Evolutionary conservation across 2,329 filamentous ascomycete species (phyloP).

Genomic region (Pyricularia sp.): DNA sequence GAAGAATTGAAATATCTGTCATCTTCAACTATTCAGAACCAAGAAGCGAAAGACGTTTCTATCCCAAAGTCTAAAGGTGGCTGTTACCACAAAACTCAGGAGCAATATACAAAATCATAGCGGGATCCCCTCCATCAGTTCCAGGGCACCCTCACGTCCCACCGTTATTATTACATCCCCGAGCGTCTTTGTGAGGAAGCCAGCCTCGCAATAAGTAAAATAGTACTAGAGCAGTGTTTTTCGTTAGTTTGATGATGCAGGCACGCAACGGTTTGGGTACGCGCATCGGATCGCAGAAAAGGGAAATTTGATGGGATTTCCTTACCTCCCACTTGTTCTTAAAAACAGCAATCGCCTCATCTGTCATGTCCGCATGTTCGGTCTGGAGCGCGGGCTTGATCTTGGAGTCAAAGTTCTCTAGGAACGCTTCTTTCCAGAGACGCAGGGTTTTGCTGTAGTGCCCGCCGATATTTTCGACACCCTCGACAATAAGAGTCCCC

Average conservation of each 20-base stretch:
- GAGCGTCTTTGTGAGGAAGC: constrained; percentile 57
- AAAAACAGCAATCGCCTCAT: constrained; percentile 53
- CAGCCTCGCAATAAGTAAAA: constrained; percentile 63
- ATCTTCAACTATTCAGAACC: neutral
- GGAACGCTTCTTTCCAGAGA: constrained; percentile 55
- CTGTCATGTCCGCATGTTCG: constrained; percentile 45
- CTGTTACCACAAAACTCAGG: constrained; percentile 3
- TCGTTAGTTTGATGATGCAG: constrained; percentile 2
- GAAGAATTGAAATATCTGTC: constrained; percentile 15
- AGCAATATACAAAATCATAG: constrained; percentile 26
- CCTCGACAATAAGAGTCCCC: constrained; percentile 52
- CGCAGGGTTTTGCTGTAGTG: constrained; percentile 60
- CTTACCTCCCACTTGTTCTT: constrained; percentile 56
- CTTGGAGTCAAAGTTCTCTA: constrained; percentile 43
- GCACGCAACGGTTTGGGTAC: neutral
- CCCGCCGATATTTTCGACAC: constrained; percentile 58
- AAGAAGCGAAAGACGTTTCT: neutral
- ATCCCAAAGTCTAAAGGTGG: neutral
- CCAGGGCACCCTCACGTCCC: constrained; percentile 47
- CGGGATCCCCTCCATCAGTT: constrained; percentile 59
- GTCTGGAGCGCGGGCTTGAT: constrained; percentile 47
- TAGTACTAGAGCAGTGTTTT: constrained; percentile 41
- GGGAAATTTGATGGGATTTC: neutral
- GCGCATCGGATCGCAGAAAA: neutral
- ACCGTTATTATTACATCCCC: constrained; percentile 63